phyloP scores from a whole-genome alignment of 805 yeast species.

The Cyberlindnera sargentensis region DNA sequence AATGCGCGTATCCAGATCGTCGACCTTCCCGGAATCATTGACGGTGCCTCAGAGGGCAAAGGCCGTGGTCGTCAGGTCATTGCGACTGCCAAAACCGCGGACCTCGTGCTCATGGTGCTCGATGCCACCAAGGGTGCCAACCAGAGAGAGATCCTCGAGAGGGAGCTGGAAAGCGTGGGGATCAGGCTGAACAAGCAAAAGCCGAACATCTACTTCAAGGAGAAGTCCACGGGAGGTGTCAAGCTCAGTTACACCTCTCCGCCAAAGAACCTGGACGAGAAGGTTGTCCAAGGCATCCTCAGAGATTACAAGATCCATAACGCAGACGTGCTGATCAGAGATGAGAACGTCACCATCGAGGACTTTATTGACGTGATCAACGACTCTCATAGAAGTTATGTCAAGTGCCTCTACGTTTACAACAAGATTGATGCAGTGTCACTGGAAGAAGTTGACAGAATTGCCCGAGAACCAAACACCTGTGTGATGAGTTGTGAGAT shows the following conservation, averaged over 20 bases:
- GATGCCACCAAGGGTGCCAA: slow-evolving; percentile 94
- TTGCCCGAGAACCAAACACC: slow-evolving; percentile 89
- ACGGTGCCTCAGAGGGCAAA: slow-evolving; percentile 94
- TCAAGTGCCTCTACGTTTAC: slow-evolving; percentile 88
- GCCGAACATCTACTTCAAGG: slow-evolving; percentile 71
- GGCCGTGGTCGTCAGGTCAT: slow-evolving; percentile 98
- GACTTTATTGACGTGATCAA: slow-evolving; percentile 90
- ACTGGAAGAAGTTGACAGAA: slow-evolving; percentile 84
- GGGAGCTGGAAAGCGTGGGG: slow-evolving; percentile 90
- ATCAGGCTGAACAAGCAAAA: slow-evolving; percentile 74
- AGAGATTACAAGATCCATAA: slow-evolving; percentile 87
- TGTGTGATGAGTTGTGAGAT: slow-evolving; percentile 90
- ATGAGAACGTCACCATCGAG: slow-evolving; percentile 83
- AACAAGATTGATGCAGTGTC: slow-evolving; percentile 95
- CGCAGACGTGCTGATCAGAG: slow-evolving; percentile 88
- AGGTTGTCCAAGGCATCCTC: slow-evolving; percentile 64
- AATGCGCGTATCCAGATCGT: slow-evolving; percentile 97
- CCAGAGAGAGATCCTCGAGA: slow-evolving; percentile 80
- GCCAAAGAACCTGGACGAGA: slow-evolving; percentile 76
- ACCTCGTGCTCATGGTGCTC: slow-evolving; percentile 82
- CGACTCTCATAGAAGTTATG: slow-evolving; percentile 79
- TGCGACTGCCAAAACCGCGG: slow-evolving; percentile 93
- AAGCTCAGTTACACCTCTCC: slow-evolving; percentile 77
- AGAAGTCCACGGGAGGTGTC: slow-evolving; percentile 88
- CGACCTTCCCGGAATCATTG: slow-evolving; percentile 96